Evolutionary conservation across 345 rosid genomes (phyloP), one percentile per base, ranked within the genome.

Genomic region (Rhodamnia rubescens): DNA sequence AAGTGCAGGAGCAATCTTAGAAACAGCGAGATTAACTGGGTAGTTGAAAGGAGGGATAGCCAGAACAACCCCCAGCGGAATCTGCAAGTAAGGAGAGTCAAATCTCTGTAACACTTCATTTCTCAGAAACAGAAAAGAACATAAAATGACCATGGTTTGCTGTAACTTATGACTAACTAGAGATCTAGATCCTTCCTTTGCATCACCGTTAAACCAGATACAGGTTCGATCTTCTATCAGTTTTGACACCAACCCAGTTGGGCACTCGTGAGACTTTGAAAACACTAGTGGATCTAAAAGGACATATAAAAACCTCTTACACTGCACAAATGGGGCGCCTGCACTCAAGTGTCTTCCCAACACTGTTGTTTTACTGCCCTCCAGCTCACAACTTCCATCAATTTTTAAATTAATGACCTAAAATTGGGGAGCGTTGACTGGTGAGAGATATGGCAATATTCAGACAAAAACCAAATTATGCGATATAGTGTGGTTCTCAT

Each of bases 21-120:
- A 96, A 52, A 96, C 99, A 47, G 99, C 99, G 20, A 97, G 93
- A 91, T 96, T 97, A 18, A 97, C 99, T 6, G 99, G 99, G 91
- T 97, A 97, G 89, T 97, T 97, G 88, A 97, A 97, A 27, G 99
- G 99, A 74, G 99, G 99, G 87, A 97, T 97, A 83, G 97, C 99
- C 85, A 98, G 91, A 87, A 98, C 91, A 84, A 98, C 98, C 26
- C 99, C 99, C 0, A 96, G 95, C 0, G 99, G 99, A 82, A 98
- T 87, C 99, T 97, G 90, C 86, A 90, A 74, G 55, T 84, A 83
- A 24, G 78, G 78, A 69, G 24, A 69, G 44, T 69, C 13, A 69
- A 69, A 69, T 32, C 12, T 36, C 78, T 16, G 78, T 0, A 44
- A 49, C 29, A 29, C 47, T 53, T 53, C 56, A 82, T 32, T 55